phyloP scores from a whole-genome alignment of 116 monocot genomes.

The Phalaenopsis hybrid region DNA sequence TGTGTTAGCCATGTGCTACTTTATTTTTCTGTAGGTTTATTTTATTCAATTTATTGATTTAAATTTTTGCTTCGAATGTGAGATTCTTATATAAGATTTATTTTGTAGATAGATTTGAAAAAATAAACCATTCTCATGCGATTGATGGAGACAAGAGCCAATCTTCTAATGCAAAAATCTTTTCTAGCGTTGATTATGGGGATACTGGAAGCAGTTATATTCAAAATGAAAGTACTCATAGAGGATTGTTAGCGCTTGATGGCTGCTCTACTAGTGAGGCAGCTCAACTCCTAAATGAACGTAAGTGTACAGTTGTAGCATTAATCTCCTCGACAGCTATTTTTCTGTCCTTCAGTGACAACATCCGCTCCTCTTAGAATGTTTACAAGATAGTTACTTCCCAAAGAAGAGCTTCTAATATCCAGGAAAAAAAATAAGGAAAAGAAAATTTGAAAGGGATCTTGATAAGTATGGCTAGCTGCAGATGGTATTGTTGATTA shows the following conservation, averaged over 20 bases:
- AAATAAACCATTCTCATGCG: constrained; percentile 39
- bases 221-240: constrained; percentile 26
- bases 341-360: not conserved
- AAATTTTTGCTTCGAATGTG: not conserved
- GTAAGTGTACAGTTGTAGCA: constrained; percentile 33
- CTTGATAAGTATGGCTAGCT: no score
- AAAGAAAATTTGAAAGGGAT: no score
- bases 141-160: constrained; percentile 53
- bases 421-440: no score
- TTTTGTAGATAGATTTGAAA: constrained; percentile 49
- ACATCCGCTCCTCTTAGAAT: not conserved
- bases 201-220: constrained; percentile 24
- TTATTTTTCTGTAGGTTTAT: not conserved
- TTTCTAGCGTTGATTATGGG: constrained; percentile 32
- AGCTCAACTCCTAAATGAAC: constrained; percentile 51
- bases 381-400: not conserved
- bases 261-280: constrained; percentile 57
- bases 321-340: not conserved
- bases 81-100: constrained; percentile 4
- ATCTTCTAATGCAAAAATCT: constrained; percentile 35
- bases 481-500: no score
- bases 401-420: not conserved
- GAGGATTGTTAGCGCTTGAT: constrained; percentile 43
- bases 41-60: not conserved
- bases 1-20: not conserved